Evolutionary conservation across 257 asterid genomes (phyloP).

Genomic region (Cordia subcordata): DNA sequence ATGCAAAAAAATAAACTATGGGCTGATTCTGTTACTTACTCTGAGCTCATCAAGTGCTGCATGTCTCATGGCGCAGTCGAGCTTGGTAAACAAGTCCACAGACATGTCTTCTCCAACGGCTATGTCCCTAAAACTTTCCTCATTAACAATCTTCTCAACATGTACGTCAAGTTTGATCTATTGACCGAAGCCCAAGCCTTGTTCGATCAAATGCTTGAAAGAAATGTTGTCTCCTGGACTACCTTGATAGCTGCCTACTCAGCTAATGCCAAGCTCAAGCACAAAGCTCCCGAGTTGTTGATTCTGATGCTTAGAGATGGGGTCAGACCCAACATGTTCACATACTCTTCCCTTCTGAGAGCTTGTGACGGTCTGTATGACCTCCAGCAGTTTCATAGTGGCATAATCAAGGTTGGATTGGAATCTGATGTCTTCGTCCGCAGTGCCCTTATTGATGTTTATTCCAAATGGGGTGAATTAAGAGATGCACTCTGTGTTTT

Average conservation of each 20-base stretch:
- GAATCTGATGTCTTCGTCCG: constrained; percentile 86
- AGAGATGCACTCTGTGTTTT: constrained; percentile 42
- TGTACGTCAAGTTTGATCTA: constrained; percentile 74
- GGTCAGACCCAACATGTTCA: constrained; percentile 73
- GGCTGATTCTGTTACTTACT: constrained; percentile 62
- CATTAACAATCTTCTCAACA: constrained; percentile 54
- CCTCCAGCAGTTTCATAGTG: constrained; percentile 58
- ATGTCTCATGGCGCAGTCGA: constrained; percentile 51
- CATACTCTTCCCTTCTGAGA: constrained; percentile 84
- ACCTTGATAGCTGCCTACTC: constrained; percentile 69
- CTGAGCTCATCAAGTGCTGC: constrained; percentile 86
- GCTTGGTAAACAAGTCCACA: constrained; percentile 55
- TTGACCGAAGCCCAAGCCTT: constrained; percentile 54
- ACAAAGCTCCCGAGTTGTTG: constrained; percentile 57
- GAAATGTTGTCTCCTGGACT: constrained; percentile 76
- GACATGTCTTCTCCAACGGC: constrained; percentile 62
- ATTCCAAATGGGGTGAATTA: constrained; percentile 62
- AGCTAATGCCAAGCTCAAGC: constrained; percentile 31
- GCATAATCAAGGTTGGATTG: constrained; percentile 71
- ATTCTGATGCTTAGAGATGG: constrained; percentile 76
- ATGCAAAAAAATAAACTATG: constrained; percentile 56
- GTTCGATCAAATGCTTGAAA: constrained; percentile 64
- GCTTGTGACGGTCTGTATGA: constrained; percentile 48
- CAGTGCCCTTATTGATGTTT: constrained; percentile 72
- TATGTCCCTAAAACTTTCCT: constrained; percentile 80